phyloP scores from a whole-genome alignment of 2,329 filamentous ascomycete species.

The Mollisiaceae sp. region DNA sequence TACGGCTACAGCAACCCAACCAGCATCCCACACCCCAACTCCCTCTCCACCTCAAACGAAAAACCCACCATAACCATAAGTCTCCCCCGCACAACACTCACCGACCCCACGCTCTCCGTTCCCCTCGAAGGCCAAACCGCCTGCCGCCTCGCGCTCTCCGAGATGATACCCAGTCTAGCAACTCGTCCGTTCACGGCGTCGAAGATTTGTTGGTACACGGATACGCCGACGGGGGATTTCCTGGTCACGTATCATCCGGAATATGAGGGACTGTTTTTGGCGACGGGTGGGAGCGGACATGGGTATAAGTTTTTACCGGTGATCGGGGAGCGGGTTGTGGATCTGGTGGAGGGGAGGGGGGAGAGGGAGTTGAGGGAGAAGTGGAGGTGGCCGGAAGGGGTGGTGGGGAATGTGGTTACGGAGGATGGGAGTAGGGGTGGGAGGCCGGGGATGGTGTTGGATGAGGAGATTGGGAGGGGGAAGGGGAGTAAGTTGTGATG shows the following conservation, averaged over 20 bases:
- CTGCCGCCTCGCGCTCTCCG: constrained; percentile 31
- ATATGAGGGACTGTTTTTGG: constrained; percentile 52
- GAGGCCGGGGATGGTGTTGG: constrained; percentile 35
- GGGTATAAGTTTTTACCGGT: constrained; percentile 57
- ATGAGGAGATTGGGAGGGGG: constrained; percentile 34
- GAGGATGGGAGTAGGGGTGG: constrained; percentile 42
- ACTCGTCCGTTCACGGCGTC: constrained; percentile 56
- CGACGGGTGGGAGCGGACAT: constrained; percentile 54
- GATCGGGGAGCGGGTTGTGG: constrained; percentile 51
- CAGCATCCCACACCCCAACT: constrained; percentile 31
- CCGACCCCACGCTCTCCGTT: constrained; percentile 32
- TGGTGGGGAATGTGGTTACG: constrained; percentile 35
- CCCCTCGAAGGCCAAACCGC: constrained; percentile 33
- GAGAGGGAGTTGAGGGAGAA: constrained; percentile 52
- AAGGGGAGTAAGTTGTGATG: constrained; percentile 28
- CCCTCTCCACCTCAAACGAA: constrained; percentile 8
- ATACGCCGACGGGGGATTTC: constrained; percentile 68
- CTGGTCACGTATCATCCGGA: constrained; percentile 61
- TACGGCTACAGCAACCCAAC: constrained; percentile 59
- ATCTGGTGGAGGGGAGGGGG: constrained; percentile 46
- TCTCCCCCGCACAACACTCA: constrained; percentile 31
- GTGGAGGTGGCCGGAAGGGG: constrained; percentile 56
- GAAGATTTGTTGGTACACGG: constrained; percentile 68
- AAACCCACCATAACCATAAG: constrained; percentile 26
- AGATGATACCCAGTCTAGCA: constrained; percentile 59